Evolutionary conservation across 2,329 filamentous ascomycete species (phyloP), one percentile per base, ranked within the genome.

Genomic region (Alternaria sp.): DNA sequence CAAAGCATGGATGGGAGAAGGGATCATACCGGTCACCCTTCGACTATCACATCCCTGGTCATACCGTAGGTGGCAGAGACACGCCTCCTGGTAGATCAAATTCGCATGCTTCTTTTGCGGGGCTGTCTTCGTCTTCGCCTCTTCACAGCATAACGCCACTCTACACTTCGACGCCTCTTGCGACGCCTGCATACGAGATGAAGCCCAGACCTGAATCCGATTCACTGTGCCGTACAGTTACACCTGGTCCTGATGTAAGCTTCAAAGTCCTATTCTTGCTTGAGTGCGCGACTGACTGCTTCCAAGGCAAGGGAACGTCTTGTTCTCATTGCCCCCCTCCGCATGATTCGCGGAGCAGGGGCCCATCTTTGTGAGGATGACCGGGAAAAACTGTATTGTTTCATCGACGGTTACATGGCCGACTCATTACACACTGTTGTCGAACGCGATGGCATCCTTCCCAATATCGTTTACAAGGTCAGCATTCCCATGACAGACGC

Each of bases 301-400:
- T 8, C 7, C 12, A 25, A 68, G 66, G 58, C 64, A 7, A 37
- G 41, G 23, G 54, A 50, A n/a, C 66, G 65, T 11, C 21, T 55
- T 11, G 18, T 71, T 20, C 51, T 70, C 2, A 56, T 71, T 15
- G 65, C 63, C 4, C 67, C 68, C 3, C 55, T 71, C 15, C 56
- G 45, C 12, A 55, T 70, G 28, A 55, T 70, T 6, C 43, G 50
- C 46, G 47, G 14, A 9, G 21, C 23, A 50, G 61, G 18, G 60
- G 59, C 18, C 18, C 10, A 11, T 5, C 12, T 60, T 30, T 21
- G 21, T n/a, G 10, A 9, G 44, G 20, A 49, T 30, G 43, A 50
- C 10, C 55, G 60, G 12, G 41, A 43, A n/a, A 26, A 45, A 2
- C 47, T 66, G 11, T 49, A 51, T 18, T 15, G 30, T 10, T 68